phyloP scores from a whole-genome alignment of 1,284 basidiomycete species.

The Meira nashicola region DNA sequence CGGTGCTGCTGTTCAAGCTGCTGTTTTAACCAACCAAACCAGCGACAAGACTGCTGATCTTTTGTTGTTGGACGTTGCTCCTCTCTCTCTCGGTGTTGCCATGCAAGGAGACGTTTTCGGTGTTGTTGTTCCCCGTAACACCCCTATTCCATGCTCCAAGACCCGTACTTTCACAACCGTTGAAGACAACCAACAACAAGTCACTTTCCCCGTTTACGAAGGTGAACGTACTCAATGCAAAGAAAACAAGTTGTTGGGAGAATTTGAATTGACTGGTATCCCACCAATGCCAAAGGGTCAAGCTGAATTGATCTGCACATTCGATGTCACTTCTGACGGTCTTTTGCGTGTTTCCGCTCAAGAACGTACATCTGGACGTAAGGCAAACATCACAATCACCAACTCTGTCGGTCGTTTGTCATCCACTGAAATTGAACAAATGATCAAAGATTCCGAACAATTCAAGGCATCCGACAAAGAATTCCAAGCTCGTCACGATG shows the following conservation, averaged over 20 bases:
- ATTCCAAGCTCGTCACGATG: slow-evolving; percentile 53
- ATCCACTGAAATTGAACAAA: slow-evolving; percentile 52
- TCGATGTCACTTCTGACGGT: slow-evolving; percentile 53
- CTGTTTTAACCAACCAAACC: slow-evolving; percentile 53
- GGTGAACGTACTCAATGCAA: slow-evolving; percentile 53
- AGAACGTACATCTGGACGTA: slow-evolving; percentile 52
- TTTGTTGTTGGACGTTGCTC: slow-evolving; percentile 52
- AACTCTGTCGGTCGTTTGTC: slow-evolving; percentile 52
- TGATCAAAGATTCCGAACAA: slow-evolving; percentile 54
- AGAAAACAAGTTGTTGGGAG: slow-evolving; percentile 53
- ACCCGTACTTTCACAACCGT: slow-evolving; percentile 52
- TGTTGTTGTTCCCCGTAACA: slow-evolving; percentile 52
- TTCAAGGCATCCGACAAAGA: slow-evolving; percentile 53
- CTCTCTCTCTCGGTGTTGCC: slow-evolving; percentile 53
- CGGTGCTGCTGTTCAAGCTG: slow-evolving; percentile 53
- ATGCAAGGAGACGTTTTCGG: slow-evolving; percentile 54
- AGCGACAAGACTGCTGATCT: slow-evolving; percentile 54
- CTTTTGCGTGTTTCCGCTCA: slow-evolving; percentile 50
- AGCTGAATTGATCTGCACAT: slow-evolving; percentile 51
- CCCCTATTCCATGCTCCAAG: slow-evolving; percentile 52
- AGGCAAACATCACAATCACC: slow-evolving; percentile 54
- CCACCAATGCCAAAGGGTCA: slow-evolving; percentile 52
- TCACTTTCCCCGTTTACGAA: slow-evolving; percentile 54
- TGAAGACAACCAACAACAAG: slow-evolving; percentile 53
- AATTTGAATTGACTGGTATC: slow-evolving; percentile 53